Evolutionary conservation across 495 filamentous ascomycete genomes (phyloP).

Genomic region (Achaetomiella virescens): DNA sequence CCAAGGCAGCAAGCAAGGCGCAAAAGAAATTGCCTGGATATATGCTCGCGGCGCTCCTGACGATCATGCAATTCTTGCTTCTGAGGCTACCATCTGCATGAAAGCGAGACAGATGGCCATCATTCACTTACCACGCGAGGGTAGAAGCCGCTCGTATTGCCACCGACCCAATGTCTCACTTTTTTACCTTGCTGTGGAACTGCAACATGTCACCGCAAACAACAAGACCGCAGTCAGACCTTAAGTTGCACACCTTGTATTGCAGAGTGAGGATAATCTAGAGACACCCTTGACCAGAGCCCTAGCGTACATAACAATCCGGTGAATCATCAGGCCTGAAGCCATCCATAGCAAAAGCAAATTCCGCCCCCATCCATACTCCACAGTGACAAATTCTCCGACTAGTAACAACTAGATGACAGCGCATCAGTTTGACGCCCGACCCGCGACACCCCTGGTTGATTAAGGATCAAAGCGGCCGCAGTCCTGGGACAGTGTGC

Average conservation of each 20-base stretch:
- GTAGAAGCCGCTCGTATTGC: neutral
- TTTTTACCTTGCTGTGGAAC: too few species aligned
- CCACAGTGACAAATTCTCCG: too few species aligned
- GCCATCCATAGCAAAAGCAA: neutral
- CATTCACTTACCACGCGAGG: neutral
- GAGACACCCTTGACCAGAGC: neutral
- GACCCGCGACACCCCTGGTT: too few species aligned
- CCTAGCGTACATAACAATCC: neutral
- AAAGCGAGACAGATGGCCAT: neutral
- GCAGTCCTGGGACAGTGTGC: too few species aligned
- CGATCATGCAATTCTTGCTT: too few species aligned
- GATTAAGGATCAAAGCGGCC: too few species aligned
- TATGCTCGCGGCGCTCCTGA: too few species aligned
- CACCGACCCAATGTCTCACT: neutral
- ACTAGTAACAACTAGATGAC: neutral
- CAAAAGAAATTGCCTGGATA: too few species aligned
- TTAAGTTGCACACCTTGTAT: neutral
- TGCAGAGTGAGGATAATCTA: slow-evolving; percentile 5
- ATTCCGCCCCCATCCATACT: neutral
- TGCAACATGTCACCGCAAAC: neutral
- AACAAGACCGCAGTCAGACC: neutral
- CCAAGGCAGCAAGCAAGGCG: too few species aligned
- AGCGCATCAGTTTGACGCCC: neutral
- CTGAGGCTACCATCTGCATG: too few species aligned
- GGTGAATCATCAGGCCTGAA: neutral